Percentiles rank a stretch among this genome's conserved stretches.
Conservation (phyloP, 257 asterid species). For the Fraxinus cuspidata region DNA sequence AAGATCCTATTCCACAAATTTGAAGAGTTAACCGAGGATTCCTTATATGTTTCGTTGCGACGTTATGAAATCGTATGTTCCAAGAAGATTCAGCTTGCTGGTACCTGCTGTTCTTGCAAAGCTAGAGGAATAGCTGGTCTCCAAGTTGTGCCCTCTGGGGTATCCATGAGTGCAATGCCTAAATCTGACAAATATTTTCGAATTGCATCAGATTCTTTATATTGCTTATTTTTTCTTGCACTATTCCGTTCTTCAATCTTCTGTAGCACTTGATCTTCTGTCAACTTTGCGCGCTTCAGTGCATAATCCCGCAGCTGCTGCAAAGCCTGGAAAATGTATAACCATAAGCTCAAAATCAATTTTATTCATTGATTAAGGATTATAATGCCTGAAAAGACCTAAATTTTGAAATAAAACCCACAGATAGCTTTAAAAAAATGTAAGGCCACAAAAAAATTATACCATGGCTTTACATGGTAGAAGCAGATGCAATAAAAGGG, state of each 20-base stretch:
- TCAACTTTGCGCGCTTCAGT: constrained; percentile 71
- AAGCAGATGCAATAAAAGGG: not conserved
- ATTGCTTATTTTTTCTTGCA: constrained; percentile 79
- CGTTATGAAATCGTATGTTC: not conserved
- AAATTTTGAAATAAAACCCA: not conserved
- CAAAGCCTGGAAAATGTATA: constrained; percentile 53
- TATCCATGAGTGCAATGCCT: constrained; percentile 93
- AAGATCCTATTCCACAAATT: not conserved
- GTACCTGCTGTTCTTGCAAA: constrained; percentile 45
- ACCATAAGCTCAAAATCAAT: not conserved
- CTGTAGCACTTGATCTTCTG: constrained; percentile 58
- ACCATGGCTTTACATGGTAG: not conserved
- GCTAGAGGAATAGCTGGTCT: constrained; percentile 62
- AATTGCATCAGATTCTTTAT: constrained; percentile 75
- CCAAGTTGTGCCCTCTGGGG: constrained; percentile 64
- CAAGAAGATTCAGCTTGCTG: constrained; percentile 32
- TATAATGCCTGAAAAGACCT: not conserved
- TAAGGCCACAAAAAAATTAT: not conserved
- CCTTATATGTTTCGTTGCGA: not conserved
- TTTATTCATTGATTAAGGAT: not conserved
- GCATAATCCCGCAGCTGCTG: constrained; percentile 70
- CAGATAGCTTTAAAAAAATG: not conserved
- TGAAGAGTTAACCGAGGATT: not conserved
- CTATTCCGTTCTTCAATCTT: constrained; percentile 50
- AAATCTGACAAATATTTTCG: constrained; percentile 74